Conservation (phyloP, 352 stramenopile genomes). For the Globisporangium camurandrum region DNA sequence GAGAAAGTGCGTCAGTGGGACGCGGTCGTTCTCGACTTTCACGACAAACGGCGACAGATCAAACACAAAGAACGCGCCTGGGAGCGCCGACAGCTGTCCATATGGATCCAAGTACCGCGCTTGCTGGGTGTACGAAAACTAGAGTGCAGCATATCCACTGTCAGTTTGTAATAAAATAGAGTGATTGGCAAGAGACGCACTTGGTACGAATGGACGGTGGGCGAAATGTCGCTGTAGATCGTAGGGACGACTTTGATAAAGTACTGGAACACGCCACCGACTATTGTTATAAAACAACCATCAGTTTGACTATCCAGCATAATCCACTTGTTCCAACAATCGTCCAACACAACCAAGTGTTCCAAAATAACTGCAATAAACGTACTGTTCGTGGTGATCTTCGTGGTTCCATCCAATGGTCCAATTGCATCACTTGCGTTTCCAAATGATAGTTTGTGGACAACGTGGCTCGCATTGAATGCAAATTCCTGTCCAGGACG, state of each 20-base stretch:
- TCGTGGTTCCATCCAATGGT: slow-evolving; percentile 49
- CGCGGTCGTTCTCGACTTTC: slow-evolving; percentile 73
- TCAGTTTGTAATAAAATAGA: neutral
- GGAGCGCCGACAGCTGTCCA: slow-evolving; percentile 63
- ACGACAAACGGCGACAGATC: slow-evolving; percentile 84
- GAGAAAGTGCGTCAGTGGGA: slow-evolving; percentile 81
- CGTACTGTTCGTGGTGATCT: slow-evolving; percentile 39
- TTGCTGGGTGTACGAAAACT: slow-evolving; percentile 85
- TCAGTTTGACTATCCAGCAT: too few species aligned
- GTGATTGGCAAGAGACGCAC: slow-evolving; percentile 9
- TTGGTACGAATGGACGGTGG: slow-evolving; percentile 65
- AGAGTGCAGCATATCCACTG: neutral
- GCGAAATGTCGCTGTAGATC: slow-evolving; percentile 74
- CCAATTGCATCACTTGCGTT: slow-evolving; percentile 30
- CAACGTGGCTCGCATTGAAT: slow-evolving; percentile 76
- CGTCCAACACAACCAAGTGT: neutral
- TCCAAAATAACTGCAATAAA: too few species aligned
- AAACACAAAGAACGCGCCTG: slow-evolving; percentile 81
- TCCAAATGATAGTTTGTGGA: slow-evolving; percentile 76
- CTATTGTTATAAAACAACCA: slow-evolving; percentile 20
- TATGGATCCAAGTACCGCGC: slow-evolving; percentile 59
- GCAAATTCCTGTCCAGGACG: slow-evolving; percentile 62
- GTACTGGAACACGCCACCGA: slow-evolving; percentile 78
- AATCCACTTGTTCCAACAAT: neutral
- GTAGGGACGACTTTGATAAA: slow-evolving; percentile 86